Conservation (phyloP, 768 basidiomycete species). For the Hypholoma fasciculare region DNA sequence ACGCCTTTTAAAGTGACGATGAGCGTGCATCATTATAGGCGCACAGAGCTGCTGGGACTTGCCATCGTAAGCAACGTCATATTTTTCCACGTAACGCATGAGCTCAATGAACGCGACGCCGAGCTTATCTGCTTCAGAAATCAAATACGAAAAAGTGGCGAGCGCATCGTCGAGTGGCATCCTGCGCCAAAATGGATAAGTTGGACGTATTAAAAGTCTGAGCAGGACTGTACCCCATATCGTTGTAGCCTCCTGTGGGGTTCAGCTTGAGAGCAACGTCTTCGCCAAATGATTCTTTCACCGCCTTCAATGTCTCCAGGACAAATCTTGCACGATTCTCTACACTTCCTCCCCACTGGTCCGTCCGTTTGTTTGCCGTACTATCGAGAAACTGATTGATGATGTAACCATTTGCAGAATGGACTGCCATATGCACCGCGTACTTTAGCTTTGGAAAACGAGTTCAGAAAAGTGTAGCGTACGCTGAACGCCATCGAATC, state of each 20-base stretch:
- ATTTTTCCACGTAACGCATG: slow-evolving; percentile 22
- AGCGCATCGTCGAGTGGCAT: slow-evolving; percentile 46
- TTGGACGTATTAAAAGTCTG: not conserved
- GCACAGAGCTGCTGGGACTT: not conserved
- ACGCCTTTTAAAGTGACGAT: slow-evolving; percentile 21
- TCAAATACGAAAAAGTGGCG: slow-evolving; percentile 40
- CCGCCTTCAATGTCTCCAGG: slow-evolving; percentile 48
- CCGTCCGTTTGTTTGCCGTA: slow-evolving; percentile 48
- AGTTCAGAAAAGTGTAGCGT: slow-evolving; percentile 9
- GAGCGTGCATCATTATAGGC: not conserved
- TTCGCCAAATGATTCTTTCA: slow-evolving; percentile 38
- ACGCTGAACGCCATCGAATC: slow-evolving; percentile 58
- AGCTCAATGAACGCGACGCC: slow-evolving; percentile 32
- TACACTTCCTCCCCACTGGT: slow-evolving; percentile 59
- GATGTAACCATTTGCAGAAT: slow-evolving; percentile 45
- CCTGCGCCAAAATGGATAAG: slow-evolving; percentile 12
- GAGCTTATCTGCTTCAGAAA: slow-evolving; percentile 39
- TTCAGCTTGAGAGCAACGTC: slow-evolving; percentile 46
- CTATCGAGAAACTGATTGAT: slow-evolving; percentile 52
- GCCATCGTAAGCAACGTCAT: slow-evolving; percentile 33
- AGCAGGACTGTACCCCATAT: slow-evolving; percentile 31
- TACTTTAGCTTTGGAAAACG: not conserved
- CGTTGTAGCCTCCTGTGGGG: slow-evolving; percentile 46
- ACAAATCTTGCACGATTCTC: slow-evolving; percentile 59
- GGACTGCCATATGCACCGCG: slow-evolving; percentile 26